phyloP scores from a whole-genome alignment of 352 stramenopile species.

The Phytopythium litorale region DNA sequence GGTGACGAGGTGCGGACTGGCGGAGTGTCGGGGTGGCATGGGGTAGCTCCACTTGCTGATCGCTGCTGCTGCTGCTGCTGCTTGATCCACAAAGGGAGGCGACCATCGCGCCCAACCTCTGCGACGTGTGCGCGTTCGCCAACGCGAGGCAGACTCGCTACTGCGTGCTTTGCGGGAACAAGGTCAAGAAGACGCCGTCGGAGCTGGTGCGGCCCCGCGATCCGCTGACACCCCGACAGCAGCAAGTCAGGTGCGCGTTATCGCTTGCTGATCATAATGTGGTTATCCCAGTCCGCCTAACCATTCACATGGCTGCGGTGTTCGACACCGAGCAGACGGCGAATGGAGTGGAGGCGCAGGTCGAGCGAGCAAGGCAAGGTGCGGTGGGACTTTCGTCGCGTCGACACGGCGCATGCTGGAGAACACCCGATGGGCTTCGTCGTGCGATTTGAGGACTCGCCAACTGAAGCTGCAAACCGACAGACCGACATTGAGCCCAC shows the following conservation, averaged over 20 bases:
- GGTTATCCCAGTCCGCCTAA: background rate
- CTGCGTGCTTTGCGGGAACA: slow-evolving; percentile 40
- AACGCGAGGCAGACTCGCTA: slow-evolving; percentile 39
- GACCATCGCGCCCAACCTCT: slow-evolving; percentile 20
- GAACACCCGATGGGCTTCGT: background rate
- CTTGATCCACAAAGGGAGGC: slow-evolving; percentile 25
- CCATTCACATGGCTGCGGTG: background rate
- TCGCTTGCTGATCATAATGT: background rate
- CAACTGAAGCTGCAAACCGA: background rate
- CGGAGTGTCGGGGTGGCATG: background rate
- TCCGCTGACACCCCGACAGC: slow-evolving; percentile 13
- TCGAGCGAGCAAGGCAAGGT: slow-evolving; percentile 6
- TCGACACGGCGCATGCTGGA: background rate
- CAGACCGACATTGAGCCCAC: background rate
- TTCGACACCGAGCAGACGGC: slow-evolving; percentile 9
- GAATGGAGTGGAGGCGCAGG: slow-evolving; percentile 18
- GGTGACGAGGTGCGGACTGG: slow-evolving; percentile 21
- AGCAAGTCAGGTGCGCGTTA: slow-evolving; percentile 10
- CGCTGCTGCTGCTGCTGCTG: background rate
- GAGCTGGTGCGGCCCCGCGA: slow-evolving; percentile 11
- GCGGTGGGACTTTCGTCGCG: slow-evolving; percentile 7
- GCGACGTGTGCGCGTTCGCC: slow-evolving; percentile 34
- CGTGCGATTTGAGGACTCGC: background rate
- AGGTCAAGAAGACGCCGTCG: slow-evolving; percentile 22
- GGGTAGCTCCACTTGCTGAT: background rate